Percentiles rank a stretch among this genome's conserved stretches.
These are phyloP conservation scores for Chlorella sp. DNA, from an alignment of 139 green algal genomes.

Conservation along the genomic window DNA sequence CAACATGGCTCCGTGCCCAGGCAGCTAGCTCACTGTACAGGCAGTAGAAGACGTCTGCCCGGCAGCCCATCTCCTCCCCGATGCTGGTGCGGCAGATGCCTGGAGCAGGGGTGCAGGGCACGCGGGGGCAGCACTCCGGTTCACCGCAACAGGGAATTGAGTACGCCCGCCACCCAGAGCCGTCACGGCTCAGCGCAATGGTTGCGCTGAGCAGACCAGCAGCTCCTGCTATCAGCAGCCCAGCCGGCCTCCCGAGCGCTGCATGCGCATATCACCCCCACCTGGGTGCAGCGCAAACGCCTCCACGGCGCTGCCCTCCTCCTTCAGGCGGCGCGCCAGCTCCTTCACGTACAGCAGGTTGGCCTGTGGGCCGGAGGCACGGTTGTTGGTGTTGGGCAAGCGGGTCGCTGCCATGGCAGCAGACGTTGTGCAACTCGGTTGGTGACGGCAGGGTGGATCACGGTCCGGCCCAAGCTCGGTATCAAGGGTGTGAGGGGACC, in stretches of 20 bases:
- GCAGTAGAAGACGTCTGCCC: not conserved
- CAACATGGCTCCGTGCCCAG: no score
- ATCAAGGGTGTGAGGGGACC: no score
- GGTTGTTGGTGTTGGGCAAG: not conserved
- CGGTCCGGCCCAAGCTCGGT: no score
- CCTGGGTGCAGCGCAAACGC: constrained; percentile 83
- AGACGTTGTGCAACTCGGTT: no score
- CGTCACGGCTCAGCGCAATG: no score
- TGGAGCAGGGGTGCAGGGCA: not conserved
- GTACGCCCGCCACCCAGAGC: no score
- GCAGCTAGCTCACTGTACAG: not conserved
- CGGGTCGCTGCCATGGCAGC: not conserved
- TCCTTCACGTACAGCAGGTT: constrained; percentile 89
- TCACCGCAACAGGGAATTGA: not conserved
- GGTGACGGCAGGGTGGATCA: no score
- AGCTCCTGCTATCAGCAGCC: no score
- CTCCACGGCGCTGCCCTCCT: constrained; percentile 49
- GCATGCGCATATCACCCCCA: no score
- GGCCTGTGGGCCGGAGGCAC: constrained; percentile 53
- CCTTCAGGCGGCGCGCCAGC: constrained; percentile 62
- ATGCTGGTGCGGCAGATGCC: constrained; percentile 9
- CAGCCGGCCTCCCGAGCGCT: not conserved
- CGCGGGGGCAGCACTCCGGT: not conserved
- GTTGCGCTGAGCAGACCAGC: no score
- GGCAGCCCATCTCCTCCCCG: not conserved